Base-by-base conservation (phyloP, 352 stramenopile genomes). In the Pythium vanterpoolii region DNA sequence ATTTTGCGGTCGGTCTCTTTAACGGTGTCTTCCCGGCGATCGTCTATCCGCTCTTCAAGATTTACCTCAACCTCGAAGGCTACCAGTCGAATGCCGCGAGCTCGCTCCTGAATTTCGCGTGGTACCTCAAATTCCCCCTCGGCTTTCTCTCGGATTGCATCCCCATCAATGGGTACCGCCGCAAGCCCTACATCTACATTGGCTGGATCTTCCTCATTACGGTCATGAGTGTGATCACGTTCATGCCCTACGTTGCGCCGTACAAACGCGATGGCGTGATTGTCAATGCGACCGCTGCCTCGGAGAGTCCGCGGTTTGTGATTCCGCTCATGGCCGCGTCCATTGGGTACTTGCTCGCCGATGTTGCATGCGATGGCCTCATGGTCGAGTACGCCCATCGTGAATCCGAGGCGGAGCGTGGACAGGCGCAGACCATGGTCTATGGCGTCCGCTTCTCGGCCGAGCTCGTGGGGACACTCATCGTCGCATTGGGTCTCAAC, bases 351-450 rank as follows among this genome's bases (percentile, higher is more conserved):
- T 49, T 90, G 8, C 52, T 92, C 23, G 76, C 83, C 1, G 82
- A 94, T 38, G 80, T 89, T n/a, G 73, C 74, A 8, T 87, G 79
- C 56, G 84, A 94, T 45, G 82, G 77, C 0, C 49, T 92, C 38
- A 86, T 94, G 77, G 83, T 92, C 53, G 80, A 93, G 72, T 83
- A 79, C 36, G 78, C 84, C 3, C 79, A 91, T 43, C 71, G 72
- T 5, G 78, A 90, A 45, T 74, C 62, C 7, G 71, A 86, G 43
- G 18, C 40, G 5, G 51, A 69, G 30, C 73, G 68, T 46, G 68
- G 72, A 39, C 38, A 77, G 24, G 34, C 73, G 47, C 74, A 90
- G 60, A 70, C 74, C 16, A 72, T 81, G 36, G 74, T 91, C 4
- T 88, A 94, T 52, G 65, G 64, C 3, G 74, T 76, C n/a, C 73